Evolutionary conservation across 768 basidiomycete species (phyloP), one percentile per base, ranked within the genome.

Genomic region (Cystobasidium onofrii): DNA sequence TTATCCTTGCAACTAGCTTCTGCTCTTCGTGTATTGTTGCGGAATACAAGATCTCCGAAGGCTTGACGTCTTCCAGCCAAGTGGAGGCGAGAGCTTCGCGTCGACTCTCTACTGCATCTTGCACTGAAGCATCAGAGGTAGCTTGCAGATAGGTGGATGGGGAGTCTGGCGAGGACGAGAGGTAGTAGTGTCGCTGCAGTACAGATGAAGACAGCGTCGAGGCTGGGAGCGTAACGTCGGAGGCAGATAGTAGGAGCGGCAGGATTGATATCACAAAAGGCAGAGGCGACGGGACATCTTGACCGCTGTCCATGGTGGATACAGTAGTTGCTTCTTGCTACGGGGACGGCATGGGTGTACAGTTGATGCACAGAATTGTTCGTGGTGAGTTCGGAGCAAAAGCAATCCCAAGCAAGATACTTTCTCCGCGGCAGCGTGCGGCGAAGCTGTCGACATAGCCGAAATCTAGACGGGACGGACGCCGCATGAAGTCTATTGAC

Each of bases 101-200:
- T 20, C 41, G 1, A 27, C 23, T 52, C 34, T 44, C 39, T 10
- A 67, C 65, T 41, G 39, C 39, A 18, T 43, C 65, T 18, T 52
- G 41, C 18, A 43, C 18, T n/a, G 39, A 12, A 27, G 39, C n/a
- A 23, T 67, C 65, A 17, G 39, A 23, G 12, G 41, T 67, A 9
- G 65, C 39, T 50, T 67, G 65, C 23, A 67, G 44, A 29, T 67
- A 67, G 39, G 36, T 64, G 20, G 44, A 43, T 31, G 66, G 66
- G 1, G 41, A 43, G 55, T 57, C 50, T 33, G 54, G n/a, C 23
- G 33, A 23, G 52, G 55, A 60, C 6, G 54, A 60, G 29, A 71
- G 52, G 69, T 34, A 71, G 54, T 55, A 36, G 36, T 71, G 69
- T 60, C 69, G 52, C 27, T 36, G 69, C 54, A 60, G 23, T 31